Evolutionary conservation across 2,329 filamentous ascomycete genomes (phyloP).

Genomic region (Phaeosphaeria sp.): DNA sequence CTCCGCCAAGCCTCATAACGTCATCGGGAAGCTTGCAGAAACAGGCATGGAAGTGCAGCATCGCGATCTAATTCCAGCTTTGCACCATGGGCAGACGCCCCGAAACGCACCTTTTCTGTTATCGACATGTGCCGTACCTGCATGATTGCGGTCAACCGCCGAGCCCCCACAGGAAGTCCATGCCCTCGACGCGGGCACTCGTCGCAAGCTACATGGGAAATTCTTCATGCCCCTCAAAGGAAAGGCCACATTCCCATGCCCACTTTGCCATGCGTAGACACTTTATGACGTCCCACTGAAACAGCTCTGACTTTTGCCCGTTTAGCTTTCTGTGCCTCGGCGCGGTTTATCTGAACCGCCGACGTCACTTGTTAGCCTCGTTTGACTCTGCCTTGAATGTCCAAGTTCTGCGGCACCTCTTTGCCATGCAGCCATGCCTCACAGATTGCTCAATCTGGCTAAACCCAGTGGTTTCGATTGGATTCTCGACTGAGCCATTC

Average conservation of each 20-base stretch:
- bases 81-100: conserved; percentile 6
- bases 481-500: not conserved
- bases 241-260: conserved; percentile 11
- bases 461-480: conserved; percentile 1
- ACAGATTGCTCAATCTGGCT: conserved; percentile 15
- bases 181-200: conserved; percentile 2
- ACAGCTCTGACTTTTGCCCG: conserved; percentile 5
- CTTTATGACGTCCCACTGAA: conserved; percentile 20
- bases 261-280: conserved; percentile 10
- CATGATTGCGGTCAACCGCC: conserved; percentile 19
- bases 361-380: conserved; percentile 13
- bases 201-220: conserved; percentile 7
- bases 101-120: conserved; percentile 12
- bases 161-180: not conserved
- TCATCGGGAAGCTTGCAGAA: conserved; percentile 29
- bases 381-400: conserved; percentile 8
- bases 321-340: conserved; percentile 2
- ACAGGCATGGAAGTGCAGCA: conserved; percentile 21
- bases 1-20: conserved; percentile 31
- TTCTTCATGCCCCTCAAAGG: conserved; percentile 12
- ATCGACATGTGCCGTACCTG: conserved; percentile 27
- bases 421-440: not conserved
- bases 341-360: not conserved
- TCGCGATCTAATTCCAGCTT: conserved; percentile 29
- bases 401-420: conserved; percentile 3